Base-by-base conservation (phyloP, 495 filamentous ascomycete species). In the Corynascus novoguineensis region DNA sequence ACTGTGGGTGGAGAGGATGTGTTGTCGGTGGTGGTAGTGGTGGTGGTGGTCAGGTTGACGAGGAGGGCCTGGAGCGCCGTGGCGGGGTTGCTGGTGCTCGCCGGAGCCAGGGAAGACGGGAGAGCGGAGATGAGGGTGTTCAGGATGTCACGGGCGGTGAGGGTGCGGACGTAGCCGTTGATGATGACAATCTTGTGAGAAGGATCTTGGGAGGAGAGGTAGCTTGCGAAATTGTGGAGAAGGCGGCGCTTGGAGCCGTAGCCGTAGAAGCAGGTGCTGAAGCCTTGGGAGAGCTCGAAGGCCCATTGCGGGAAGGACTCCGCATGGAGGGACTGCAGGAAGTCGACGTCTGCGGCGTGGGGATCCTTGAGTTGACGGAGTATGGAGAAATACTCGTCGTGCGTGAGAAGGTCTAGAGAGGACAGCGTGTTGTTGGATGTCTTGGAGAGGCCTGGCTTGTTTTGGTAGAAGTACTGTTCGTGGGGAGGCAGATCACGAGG, bases 391-490 rank as follows among this genome's bases (percentile, higher is more conserved):
- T 93, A 97, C 62, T 96, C 88, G 55, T 97, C 91, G 63, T 96
- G 91, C 21, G 86, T 89, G 38, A 97, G 82, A 21, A 95, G 75
- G 5, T 81, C 71, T 22, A 92, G 74, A 38, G 89, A 86, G 2
- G 87, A 79, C 8, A 97, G 77, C 14, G 81, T 96, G 62, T 90
- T 93, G 65, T 86, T 87, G 9, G 92, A 96, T 5, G 92, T 96
- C 65, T 91, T 90, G 44, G 79, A 73, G 4, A 84, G 79, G 19
- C 88, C 89, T 15, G 89, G 83, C 32, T 88, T 84, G 68, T 96
- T 96, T 62, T 97, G 87, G 70, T 85, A 90, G 67, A 98, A 97
- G 68, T 95, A 98, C 49, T 84, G 85, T 66, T 98, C 93, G 60
- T 96, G 87, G 0, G 90, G 76, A 21, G 91, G 87, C 5, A 97